Conservation (phyloP, 1,284 basidiomycete species). For the Rhodotorula sp. region DNA sequence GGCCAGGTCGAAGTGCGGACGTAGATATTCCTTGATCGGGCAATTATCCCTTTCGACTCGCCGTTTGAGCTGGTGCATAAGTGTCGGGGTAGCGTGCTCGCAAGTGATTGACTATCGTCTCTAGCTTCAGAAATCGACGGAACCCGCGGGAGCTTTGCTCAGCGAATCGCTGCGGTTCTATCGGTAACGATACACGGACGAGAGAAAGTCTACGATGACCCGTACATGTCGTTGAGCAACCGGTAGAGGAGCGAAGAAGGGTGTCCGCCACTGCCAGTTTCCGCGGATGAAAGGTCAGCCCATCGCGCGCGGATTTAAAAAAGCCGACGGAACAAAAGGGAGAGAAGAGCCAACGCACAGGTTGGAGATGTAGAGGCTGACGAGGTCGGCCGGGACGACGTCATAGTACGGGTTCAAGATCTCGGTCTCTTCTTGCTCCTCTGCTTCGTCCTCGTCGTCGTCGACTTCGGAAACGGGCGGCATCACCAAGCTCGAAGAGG, state of each 20-base stretch:
- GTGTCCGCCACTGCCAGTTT: conserved; percentile 35
- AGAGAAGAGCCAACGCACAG: conserved; percentile 17
- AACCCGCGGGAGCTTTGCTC: neutral
- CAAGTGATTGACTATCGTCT: no score
- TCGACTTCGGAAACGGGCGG: conserved; percentile 55
- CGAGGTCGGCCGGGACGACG: conserved; percentile 84
- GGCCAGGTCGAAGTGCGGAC: conserved; percentile 29
- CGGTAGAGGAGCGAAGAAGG: conserved; percentile 38
- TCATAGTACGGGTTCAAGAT: conserved; percentile 78
- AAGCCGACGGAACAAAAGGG: no score
- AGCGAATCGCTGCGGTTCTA: no score
- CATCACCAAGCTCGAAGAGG: neutral
- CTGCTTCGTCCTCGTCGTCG: conserved; percentile 41
- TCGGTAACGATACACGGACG: neutral
- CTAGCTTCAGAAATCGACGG: no score
- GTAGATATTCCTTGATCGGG: neutral
- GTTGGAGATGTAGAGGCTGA: conserved; percentile 94
- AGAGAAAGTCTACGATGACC: conserved; percentile 7
- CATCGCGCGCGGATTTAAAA: no score
- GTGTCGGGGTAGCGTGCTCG: no score
- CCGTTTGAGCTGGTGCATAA: no score
- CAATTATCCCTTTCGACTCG: no score
- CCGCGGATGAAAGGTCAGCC: no score
- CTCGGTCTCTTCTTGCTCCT: conserved; percentile 49
- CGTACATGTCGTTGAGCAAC: conserved; percentile 39